Evolutionary conservation across 2,329 filamentous ascomycete genomes (phyloP), one percentile per base, ranked within the genome.

Genomic region (Fusarium tanahbumbuense): DNA sequence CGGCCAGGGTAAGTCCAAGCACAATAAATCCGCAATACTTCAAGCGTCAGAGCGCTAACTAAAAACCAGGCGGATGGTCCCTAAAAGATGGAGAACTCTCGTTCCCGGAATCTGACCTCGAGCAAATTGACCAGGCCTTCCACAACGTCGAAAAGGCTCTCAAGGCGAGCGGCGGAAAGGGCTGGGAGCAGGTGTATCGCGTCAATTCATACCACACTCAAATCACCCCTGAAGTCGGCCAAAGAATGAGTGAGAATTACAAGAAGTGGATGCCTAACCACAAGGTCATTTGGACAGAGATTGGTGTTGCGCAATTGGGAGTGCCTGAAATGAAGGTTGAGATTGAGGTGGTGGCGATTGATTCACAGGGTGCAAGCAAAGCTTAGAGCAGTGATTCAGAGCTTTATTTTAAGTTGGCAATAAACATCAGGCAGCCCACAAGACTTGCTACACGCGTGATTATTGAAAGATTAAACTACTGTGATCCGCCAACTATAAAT

Each of bases 281-380:
- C 67, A 72, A 81, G 57, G 85, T 85, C 0, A 78, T 86, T 10
- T 86, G 84, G 83, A 89, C 86, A 0, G 77, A 77, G 57, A 76
- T 89, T 25, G 86, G 83, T 0, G 86, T 89, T 2, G 64, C 76
- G 8, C 67, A 77, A 45, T 73, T 89, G n/a, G 86, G 79, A 0
- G 73, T 78, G 44, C 79, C 81, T 13, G 79, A 76, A 15, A 89
- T 89, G 87, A 72, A 77, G 30, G 81, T 88, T 5, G 87, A 89
- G 78, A 85, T 89, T 75, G 87, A 89, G 73, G 85, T 87, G 22
- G 74, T 76, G 16, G 84, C 84, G 1, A 64, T 73, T 47, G 75
- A 76, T 20, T 42, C 72, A 1, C 60, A 72, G 11, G 61, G 47
- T 4, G 32, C 41, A 18, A 28, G 27, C 2, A 63, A 58, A 32